Conservation (phyloP, 2,329 filamentous ascomycete species). For the Scytalidium sp. region DNA sequence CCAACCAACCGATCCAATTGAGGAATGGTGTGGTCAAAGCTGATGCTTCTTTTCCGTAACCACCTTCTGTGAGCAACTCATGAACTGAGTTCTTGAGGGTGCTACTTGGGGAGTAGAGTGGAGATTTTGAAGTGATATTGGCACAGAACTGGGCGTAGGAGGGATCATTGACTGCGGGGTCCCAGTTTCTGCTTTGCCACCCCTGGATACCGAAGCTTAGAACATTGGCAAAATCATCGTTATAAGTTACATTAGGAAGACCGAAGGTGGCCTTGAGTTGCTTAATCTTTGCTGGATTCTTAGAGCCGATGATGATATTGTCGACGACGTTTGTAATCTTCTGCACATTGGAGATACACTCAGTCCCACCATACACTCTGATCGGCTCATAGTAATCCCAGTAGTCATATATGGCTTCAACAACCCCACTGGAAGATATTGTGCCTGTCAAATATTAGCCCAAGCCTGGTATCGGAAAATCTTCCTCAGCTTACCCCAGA, state of each 20-base stretch:
- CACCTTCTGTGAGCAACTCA: constrained; percentile 43
- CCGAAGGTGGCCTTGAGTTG: constrained; percentile 53
- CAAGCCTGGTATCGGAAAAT: not conserved
- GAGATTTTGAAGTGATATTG: constrained; percentile 46
- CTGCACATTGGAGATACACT: constrained; percentile 64
- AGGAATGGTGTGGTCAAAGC: constrained; percentile 47
- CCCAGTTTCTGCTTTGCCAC: constrained; percentile 60
- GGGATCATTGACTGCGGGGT: constrained; percentile 47
- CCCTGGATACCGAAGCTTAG: constrained; percentile 39
- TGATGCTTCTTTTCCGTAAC: constrained; percentile 38
- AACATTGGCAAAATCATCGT: constrained; percentile 48
- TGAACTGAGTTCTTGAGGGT: constrained; percentile 64
- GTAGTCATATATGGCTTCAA: constrained; percentile 73
- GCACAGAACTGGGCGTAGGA: constrained; percentile 51
- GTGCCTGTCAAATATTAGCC: constrained; percentile 35
- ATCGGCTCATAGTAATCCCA: constrained; percentile 64
- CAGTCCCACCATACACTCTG: constrained; percentile 50
- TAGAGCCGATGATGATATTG: constrained; percentile 49
- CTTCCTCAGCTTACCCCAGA: constrained; percentile 51
- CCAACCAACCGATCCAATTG: constrained; percentile 55
- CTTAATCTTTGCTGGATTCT: constrained; percentile 34
- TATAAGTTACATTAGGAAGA: constrained; percentile 37
- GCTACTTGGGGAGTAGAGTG: constrained; percentile 58
- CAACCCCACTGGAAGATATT: constrained; percentile 79
- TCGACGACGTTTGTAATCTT: constrained; percentile 58